Evolutionary conservation across 805 yeast genomes (phyloP), one percentile per base, ranked within the genome.

Genomic region (Candida succiphila): DNA sequence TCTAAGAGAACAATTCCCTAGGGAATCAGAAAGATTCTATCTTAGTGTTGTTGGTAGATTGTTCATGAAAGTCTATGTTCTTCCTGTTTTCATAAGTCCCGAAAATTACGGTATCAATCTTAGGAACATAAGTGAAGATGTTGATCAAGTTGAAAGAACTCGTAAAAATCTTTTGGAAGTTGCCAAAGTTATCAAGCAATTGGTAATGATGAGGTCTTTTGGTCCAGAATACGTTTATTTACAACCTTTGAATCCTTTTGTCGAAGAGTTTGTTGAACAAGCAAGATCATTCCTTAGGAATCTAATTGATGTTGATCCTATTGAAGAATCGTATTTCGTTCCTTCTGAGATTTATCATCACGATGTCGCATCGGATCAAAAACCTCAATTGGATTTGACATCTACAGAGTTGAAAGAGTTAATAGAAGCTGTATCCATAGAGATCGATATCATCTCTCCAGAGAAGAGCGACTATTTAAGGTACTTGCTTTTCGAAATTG

Each of bases 201-300:
- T 82, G 25, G 77, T 81, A 17, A 54, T 75, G 4, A 75, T 85
- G 76, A 66, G 69, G 40, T 73, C 83, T 2, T 85, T 86, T 56
- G 71, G 69, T 12, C 42, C 57, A 1, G 67, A 67, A 20, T 76
- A 81, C 42, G 72, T 78, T 31, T 85, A 75, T 51, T 56, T 85
- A 44, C 87, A 82, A 49, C 94, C 95, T 1, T 61, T 85, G 48
- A 83, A 83, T 51, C 88, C 81, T 29, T 83, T 73, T 47, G 67
- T 86, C 28, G 64, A 61, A 33, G 59, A 69, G 12, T 66, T 75
- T 7, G 56, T 61, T 6, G 75, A 64, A 7, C 59, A 65, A 10
- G 64, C 75, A 30, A 56, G 69, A 24, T 48, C 54, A 0, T 51
- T 73, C 7, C 56, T 80, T 33, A 56, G 54, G 30, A 54, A 60